phyloP scores from a whole-genome alignment of 2,329 filamentous ascomycete genomes.

The Aspergillus fumigatus region DNA sequence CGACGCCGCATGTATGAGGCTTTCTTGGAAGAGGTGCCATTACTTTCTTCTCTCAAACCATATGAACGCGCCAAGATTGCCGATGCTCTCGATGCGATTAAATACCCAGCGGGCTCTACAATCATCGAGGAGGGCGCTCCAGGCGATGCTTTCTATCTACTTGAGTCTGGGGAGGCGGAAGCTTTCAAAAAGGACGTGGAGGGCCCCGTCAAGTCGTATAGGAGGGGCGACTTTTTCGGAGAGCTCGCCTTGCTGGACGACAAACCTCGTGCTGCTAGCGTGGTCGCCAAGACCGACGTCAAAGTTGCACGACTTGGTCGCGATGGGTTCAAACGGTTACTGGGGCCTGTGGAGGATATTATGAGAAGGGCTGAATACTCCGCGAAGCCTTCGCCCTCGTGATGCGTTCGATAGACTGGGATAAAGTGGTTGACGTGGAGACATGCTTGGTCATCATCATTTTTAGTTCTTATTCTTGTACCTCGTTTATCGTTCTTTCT shows the following conservation, averaged over 20 bases:
- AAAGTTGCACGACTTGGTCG: conserved; percentile 92
- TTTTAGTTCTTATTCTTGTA: neutral
- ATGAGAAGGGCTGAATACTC: conserved; percentile 65
- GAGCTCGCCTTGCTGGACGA: conserved; percentile 92
- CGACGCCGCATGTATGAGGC: conserved; percentile 94
- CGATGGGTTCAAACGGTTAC: conserved; percentile 86
- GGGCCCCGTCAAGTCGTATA: conserved; percentile 71
- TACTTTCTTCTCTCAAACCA: conserved; percentile 74
- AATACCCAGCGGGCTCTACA: conserved; percentile 70
- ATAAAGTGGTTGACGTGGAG: neutral
- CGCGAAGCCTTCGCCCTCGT: conserved; percentile 23
- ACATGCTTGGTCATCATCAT: conserved; percentile 1
- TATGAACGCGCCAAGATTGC: conserved; percentile 98
- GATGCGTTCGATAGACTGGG: conserved; percentile 17
- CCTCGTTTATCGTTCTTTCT: neutral
- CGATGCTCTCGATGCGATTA: conserved; percentile 87
- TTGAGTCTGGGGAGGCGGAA: conserved; percentile 82
- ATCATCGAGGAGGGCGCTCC: conserved; percentile 92
- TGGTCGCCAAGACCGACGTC: conserved; percentile 77
- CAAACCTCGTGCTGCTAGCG: conserved; percentile 83
- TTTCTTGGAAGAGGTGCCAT: conserved; percentile 88
- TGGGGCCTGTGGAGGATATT: conserved; percentile 90
- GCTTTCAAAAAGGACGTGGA: conserved; percentile 74
- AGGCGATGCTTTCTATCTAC: conserved; percentile 84
- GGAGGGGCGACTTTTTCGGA: conserved; percentile 94